These are phyloP conservation scores for Candida rishiriensis DNA, from an alignment of 805 yeast genomes.

Conservation along the genomic window DNA sequence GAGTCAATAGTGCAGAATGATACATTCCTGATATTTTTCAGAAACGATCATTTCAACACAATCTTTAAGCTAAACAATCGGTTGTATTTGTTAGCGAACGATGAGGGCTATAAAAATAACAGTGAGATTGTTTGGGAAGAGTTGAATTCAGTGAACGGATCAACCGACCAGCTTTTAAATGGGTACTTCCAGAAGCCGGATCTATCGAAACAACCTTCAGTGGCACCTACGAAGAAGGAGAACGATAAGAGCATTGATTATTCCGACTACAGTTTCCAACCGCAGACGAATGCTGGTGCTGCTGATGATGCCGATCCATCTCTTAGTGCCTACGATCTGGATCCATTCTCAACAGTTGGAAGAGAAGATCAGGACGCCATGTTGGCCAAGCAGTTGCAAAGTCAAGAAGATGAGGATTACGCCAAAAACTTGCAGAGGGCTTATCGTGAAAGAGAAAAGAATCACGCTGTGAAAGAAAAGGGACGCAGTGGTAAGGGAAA, in stretches of 20 bases:
- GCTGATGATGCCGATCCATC: slow-evolving; percentile 8
- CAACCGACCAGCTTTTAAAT: slow-evolving; percentile 61
- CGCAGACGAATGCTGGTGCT: slow-evolving; percentile 9
- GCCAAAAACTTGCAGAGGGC: slow-evolving; percentile 25
- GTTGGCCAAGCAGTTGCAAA: slow-evolving; percentile 29
- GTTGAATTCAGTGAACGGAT: slow-evolving; percentile 60
- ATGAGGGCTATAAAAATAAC: slow-evolving; percentile 51
- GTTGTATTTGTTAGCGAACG: slow-evolving; percentile 69
- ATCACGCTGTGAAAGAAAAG: too few relatives aligned
- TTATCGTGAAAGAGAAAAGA: slow-evolving; percentile 6
- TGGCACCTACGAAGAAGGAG: neutral
- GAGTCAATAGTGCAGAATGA: slow-evolving; percentile 40
- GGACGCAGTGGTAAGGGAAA: too few relatives aligned
- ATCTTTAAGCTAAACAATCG: slow-evolving; percentile 45
- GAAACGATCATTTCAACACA: slow-evolving; percentile 88
- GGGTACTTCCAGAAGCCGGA: slow-evolving; percentile 54
- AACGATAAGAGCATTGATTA: slow-evolving; percentile 4
- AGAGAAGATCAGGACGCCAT: slow-evolving; percentile 16
- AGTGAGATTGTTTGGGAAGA: slow-evolving; percentile 78
- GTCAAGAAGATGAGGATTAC: slow-evolving; percentile 28
- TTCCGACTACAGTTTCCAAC: slow-evolving; percentile 14
- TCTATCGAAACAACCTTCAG: slow-evolving; percentile 1
- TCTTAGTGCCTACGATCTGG: neutral
- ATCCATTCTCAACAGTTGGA: too few relatives aligned
- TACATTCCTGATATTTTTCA: slow-evolving; percentile 66